Base-by-base conservation (phyloP, 495 filamentous ascomycete genomes). In the Xylaria curta region DNA sequence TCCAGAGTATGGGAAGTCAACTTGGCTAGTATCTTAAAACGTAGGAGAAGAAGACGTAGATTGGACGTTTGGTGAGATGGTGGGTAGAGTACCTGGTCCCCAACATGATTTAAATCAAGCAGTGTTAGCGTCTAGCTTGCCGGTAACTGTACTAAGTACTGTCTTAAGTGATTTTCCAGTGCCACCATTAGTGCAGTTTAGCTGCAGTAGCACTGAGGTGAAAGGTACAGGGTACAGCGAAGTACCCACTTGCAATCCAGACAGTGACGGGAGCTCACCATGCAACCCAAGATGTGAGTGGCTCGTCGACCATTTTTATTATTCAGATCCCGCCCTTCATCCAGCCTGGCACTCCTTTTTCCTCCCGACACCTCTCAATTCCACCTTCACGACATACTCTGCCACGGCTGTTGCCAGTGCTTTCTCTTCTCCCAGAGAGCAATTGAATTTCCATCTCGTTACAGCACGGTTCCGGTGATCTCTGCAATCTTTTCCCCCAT, bases 241-340 rank as follows among this genome's bases (percentile, higher is more conserved):
- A 26, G 65, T 38, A 46, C 26, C 66, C 66, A 69, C 66, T 28
- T 53, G 19, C 28, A 9, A 54, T 28, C 49, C 49, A 66, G 28
- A 56, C n/a, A 42, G 47, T 19, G 47, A 56, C 31, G 19, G 28
- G 19, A 67, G 49, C 26, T 69, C 54, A 38, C 44, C 44, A 51
- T 36, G 66, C 42, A 31, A 51, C 38, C 53, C 66, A 40, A 60
- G 49, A 40, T 42, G 49, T 47, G 56, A 69, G 53, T 69, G 66
- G 53, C 66, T 69, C 54, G 66, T 69, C 54, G 40, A 40, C 38
- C 62, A 51, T 71, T 71, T 66, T 65, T 58, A 71, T 66, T 58
- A 60, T 71, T 61, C 15, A 58, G 15, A 69, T 56, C 54, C 66
- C 56, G 54, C 53, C 69, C 69, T 36, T 63, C 42, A 8, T 56